Evolutionary conservation across 2,329 filamentous ascomycete species (phyloP).

Genomic region (Mycosphaerella arachidis): DNA sequence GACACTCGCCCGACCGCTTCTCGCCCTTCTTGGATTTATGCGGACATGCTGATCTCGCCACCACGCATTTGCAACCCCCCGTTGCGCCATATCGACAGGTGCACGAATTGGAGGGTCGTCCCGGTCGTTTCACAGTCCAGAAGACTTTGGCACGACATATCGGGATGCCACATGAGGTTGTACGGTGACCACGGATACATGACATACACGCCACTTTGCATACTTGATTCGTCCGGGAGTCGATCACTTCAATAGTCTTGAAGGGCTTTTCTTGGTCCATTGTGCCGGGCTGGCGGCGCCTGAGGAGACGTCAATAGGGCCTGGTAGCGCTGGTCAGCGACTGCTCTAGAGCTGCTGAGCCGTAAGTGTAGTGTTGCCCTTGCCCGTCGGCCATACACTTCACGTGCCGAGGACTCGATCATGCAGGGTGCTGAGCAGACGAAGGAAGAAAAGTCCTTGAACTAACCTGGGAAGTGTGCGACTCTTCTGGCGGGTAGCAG

Average conservation of each 20-base stretch:
- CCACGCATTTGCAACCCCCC: constrained; percentile 33
- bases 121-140: constrained; percentile 35
- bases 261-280: constrained; percentile 33
- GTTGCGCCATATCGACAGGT: constrained; percentile 31
- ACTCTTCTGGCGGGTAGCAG: too few species aligned
- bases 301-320: background rate
- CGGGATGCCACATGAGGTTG: constrained; percentile 33
- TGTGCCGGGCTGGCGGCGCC: background rate
- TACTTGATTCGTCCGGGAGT: constrained; percentile 28
- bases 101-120: constrained; percentile 33
- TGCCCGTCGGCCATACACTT: background rate
- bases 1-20: constrained; percentile 32
- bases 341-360: background rate
- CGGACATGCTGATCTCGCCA: constrained; percentile 30
- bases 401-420: too few species aligned
- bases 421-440: background rate
- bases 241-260: constrained; percentile 35
- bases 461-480: too few species aligned
- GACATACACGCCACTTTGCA: constrained; percentile 36
- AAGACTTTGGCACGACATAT: constrained; percentile 34
- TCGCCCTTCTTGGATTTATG: constrained; percentile 34
- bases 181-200: constrained; percentile 34
- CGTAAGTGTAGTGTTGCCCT: background rate
- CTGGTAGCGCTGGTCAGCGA: background rate
- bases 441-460: background rate